Evolutionary conservation across 2,329 filamentous ascomycete genomes (phyloP), one percentile per base, ranked within the genome.

Genomic region (Podosphaera aphanis): DNA sequence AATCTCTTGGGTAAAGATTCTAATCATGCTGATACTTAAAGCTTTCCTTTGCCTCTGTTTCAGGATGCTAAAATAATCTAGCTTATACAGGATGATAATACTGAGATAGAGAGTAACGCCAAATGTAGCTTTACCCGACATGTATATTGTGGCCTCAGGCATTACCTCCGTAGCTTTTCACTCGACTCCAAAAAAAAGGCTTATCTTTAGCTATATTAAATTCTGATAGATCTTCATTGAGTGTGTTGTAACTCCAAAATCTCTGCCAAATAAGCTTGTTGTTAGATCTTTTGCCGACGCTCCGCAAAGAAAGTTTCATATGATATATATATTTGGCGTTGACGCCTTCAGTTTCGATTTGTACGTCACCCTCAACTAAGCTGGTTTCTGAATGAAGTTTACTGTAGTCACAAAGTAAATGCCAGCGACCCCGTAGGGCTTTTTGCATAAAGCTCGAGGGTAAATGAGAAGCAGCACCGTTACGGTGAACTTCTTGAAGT

Each of bases 191-290:
- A 56, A 77, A 73, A 56, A 73, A 80, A 0, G 75, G 67, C 59
- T 75, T 77, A 47, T 76, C 67, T 52, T 79, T 72, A 59, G 69
- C 71, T 35, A 76, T 60, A 13, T 63, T 61, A 61, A 95, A 95
- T 62, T 83, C 79, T 3, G 70, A 83, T 81, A 83, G 90, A 61
- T 94, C 86, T 59, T 93, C 85, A 6, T 84, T 93, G 56, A 93
- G 61, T 53, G 73, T 72, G 59, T 95, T 93, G 59, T 92, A 88
- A 63, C 79, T 88, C 74, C 83, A 93, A 59, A 86, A 94, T 0
- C 81, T 79, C 55, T 80, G 79, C 88, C 90, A 98, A 0, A 67
- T 64, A 44, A 98, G 63, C 62, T 92, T 93, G 50, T 88, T 94
- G 56, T 92, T 93, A 58, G 76, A 74, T 0, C 76, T 66, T 51